Percentiles rank a stretch among this genome's conserved stretches.
Conservation (phyloP, 140 eudicot genomes). For the Flaveria floridana region DNA sequence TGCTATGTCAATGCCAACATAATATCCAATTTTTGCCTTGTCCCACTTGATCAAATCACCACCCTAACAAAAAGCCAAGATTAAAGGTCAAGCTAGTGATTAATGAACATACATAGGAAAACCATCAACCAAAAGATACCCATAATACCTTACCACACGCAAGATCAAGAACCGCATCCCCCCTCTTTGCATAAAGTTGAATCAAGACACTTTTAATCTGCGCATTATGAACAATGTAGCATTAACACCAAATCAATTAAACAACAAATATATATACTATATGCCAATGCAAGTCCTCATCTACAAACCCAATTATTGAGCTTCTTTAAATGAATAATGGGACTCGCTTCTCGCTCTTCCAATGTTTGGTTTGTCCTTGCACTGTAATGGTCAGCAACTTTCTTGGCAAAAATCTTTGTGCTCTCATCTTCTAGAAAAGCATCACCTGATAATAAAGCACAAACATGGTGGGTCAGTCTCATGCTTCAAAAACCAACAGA, state of each 20-base stretch:
- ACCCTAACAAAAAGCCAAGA: conserved; percentile 49
- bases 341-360: conserved; percentile 99
- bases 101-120: neutral
- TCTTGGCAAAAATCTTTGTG: conserved; percentile 65
- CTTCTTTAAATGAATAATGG: conserved; percentile 92
- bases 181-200: conserved; percentile 81
- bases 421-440: conserved; percentile 72
- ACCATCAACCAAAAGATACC: conserved; percentile 21
- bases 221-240: conserved; percentile 5
- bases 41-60: conserved; percentile 99
- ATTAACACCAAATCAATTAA: conserved; percentile 9
- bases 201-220: conserved; percentile 95
- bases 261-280: neutral
- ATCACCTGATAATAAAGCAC: conserved; percentile 52
- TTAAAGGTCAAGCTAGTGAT: conserved; percentile 24
- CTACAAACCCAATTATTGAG: conserved; percentile 81
- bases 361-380: conserved; percentile 92
- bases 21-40: conserved; percentile 91
- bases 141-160: conserved; percentile 91
- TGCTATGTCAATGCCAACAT: conserved; percentile 96
- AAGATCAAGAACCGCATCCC: conserved; percentile 97
- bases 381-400: conserved; percentile 98
- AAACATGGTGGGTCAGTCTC: neutral
- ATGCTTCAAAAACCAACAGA: neutral
- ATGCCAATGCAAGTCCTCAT: conserved; percentile 3